Evolutionary conservation across 495 filamentous ascomycete species (phyloP).

Genomic region (Penicillium fimorum): DNA sequence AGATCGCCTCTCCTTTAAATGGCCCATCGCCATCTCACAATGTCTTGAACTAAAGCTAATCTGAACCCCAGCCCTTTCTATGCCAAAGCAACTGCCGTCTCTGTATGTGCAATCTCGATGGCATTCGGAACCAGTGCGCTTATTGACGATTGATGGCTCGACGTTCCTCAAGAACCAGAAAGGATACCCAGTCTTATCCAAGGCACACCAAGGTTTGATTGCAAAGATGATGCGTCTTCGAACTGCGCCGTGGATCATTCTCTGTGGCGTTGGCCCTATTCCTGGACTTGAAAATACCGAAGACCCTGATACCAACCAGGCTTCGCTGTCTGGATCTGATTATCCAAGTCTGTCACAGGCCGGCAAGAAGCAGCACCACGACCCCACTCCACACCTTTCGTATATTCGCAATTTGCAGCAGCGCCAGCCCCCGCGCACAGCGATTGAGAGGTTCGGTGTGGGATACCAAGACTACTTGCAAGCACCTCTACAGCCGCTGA

Average conservation of each 20-base stretch:
- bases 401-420: conserved; percentile 84
- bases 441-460: conserved; percentile 66
- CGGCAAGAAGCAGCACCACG: conserved; percentile 50
- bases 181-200: conserved; percentile 80
- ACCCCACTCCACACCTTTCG: conserved; percentile 66
- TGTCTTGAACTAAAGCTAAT: conserved; percentile 4
- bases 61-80: conserved; percentile 58
- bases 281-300: conserved; percentile 49
- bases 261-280: conserved; percentile 72
- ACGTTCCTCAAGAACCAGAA: conserved; percentile 76
- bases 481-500: conserved; percentile 87
- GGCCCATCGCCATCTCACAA: neutral
- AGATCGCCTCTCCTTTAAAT: conserved; percentile 14
- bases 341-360: conserved; percentile 68
- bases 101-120: conserved; percentile 77
- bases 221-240: conserved; percentile 80
- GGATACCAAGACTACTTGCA: conserved; percentile 95
- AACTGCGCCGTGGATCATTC: conserved; percentile 73
- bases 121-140: conserved; percentile 87
- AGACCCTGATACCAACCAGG: conserved; percentile 25
- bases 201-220: conserved; percentile 74
- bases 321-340: conserved; percentile 46
- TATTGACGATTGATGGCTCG: conserved; percentile 64
- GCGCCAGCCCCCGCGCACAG: conserved; percentile 65
- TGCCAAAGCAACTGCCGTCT: conserved; percentile 77